Conservation (phyloP, 2,329 filamentous ascomycete genomes). For the Alternaria angustiovoidea region DNA sequence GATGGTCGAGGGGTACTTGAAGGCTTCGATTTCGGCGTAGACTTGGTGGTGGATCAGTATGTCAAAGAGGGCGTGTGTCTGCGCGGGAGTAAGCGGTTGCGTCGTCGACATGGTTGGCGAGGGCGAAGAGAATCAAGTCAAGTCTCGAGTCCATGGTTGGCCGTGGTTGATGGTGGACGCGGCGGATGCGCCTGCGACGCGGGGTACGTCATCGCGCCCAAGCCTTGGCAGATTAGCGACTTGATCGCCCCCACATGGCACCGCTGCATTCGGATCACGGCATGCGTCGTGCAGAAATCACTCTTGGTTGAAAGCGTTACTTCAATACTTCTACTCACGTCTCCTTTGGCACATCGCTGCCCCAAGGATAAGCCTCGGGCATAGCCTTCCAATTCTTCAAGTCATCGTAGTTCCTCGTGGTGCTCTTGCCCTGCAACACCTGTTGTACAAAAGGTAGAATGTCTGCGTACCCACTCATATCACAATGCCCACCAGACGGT, state of each 20-base stretch:
- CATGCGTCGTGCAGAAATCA: too few relatives aligned
- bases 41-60: slow-evolving; percentile 63
- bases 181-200: slow-evolving; percentile 17
- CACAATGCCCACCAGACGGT: slow-evolving; percentile 59
- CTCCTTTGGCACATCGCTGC: slow-evolving; percentile 12
- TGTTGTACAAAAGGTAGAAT: slow-evolving; percentile 60
- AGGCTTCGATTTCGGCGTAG: slow-evolving; percentile 73
- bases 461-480: slow-evolving; percentile 58
- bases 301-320: too few relatives aligned
- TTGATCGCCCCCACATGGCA: neutral
- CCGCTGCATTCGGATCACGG: neutral
- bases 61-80: slow-evolving; percentile 62
- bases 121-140: neutral
- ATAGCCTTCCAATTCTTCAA: slow-evolving; percentile 56
- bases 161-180: slow-evolving; percentile 12
- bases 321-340: neutral
- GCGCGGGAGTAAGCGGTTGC: slow-evolving; percentile 52
- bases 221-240: slow-evolving; percentile 17
- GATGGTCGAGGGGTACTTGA: slow-evolving; percentile 72
- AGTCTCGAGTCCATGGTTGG: slow-evolving; percentile 4
- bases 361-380: slow-evolving; percentile 59
- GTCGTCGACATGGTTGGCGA: slow-evolving; percentile 24
- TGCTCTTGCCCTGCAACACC: slow-evolving; percentile 57
- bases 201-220: slow-evolving; percentile 23
- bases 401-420: slow-evolving; percentile 57